phyloP scores from a whole-genome alignment of 257 asterid species.

The Przewalskia tangutica region DNA sequence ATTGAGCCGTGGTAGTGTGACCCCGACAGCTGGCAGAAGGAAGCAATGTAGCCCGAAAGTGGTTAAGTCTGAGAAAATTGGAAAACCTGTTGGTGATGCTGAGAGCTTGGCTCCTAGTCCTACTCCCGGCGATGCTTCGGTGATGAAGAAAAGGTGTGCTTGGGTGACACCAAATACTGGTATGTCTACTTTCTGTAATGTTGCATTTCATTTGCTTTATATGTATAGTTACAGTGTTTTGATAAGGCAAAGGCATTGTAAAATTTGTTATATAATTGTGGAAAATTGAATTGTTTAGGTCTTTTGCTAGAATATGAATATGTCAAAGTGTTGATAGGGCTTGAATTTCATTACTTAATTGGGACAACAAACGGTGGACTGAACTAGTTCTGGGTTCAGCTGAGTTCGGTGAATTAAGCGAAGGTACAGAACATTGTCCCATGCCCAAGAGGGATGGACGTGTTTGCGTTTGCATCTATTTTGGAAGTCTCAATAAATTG shows the following conservation, averaged over 20 bases:
- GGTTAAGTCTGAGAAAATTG: slow-evolving; percentile 28
- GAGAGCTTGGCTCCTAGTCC: slow-evolving; percentile 23
- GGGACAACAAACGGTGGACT: neutral
- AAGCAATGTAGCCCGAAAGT: slow-evolving; percentile 33
- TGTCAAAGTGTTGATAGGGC: neutral
- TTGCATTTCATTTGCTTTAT: neutral
- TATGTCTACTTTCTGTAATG: slow-evolving; percentile 16
- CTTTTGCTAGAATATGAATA: neutral
- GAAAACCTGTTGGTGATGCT: slow-evolving; percentile 28
- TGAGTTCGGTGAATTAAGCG: neutral
- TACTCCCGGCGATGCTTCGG: slow-evolving; percentile 22
- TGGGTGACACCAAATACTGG: slow-evolving; percentile 95
- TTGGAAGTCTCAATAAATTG: too few species aligned
- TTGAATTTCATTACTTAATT: neutral
- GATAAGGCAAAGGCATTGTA: neutral
- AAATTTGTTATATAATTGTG: neutral
- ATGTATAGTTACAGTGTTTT: neutral
- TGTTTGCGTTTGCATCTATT: too few species aligned
- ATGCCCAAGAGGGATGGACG: too few species aligned
- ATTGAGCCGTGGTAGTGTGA: slow-evolving; percentile 34
- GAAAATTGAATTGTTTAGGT: neutral
- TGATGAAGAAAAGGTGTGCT: slow-evolving; percentile 73
- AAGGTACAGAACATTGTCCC: too few species aligned
- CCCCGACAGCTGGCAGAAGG: slow-evolving; percentile 33
- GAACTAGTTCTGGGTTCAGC: neutral